Evolutionary conservation across 805 yeast species (phyloP).

Genomic region (Clavispora asparagi): DNA sequence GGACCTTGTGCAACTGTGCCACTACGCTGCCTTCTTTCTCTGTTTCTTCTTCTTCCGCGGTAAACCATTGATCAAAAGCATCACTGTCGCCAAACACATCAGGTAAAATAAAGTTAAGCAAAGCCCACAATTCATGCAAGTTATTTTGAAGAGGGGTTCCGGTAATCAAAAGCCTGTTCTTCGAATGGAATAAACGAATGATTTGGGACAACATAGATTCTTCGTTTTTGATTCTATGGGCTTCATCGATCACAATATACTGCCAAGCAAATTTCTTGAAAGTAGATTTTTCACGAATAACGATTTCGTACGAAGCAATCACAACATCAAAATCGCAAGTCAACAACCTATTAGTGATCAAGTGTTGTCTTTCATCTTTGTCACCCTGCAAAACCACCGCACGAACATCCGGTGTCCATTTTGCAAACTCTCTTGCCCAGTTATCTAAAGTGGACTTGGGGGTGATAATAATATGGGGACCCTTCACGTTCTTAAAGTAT

Average conservation of each 20-base stretch:
- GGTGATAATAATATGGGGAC: constrained; percentile 72
- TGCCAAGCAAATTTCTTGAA: constrained; percentile 69
- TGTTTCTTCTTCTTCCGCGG: constrained; percentile 34
- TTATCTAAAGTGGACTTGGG: constrained; percentile 80
- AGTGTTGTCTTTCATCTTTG: constrained; percentile 56
- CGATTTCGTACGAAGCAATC: constrained; percentile 70
- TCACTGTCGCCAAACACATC: constrained; percentile 72
- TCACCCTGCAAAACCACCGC: constrained; percentile 71
- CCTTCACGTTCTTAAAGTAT: constrained; percentile 51
- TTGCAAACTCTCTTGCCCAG: constrained; percentile 72
- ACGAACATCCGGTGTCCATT: constrained; percentile 77
- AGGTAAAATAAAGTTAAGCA: constrained; percentile 69
- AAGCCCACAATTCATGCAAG: constrained; percentile 76
- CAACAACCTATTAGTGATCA: constrained; percentile 47
- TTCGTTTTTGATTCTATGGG: constrained; percentile 78
- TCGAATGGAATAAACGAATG: constrained; percentile 65
- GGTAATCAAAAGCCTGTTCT: constrained; percentile 65
- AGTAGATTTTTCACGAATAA: constrained; percentile 65
- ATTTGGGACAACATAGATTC: constrained; percentile 69
- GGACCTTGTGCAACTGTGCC: constrained; percentile 67
- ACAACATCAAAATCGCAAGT: constrained; percentile 68
- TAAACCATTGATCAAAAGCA: constrained; percentile 74
- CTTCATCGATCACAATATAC: constrained; percentile 76
- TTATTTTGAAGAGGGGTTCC: constrained; percentile 83
- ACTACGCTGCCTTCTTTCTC: constrained; percentile 41